Conservation (phyloP, 148 eudicot genomes). For the Agrostemma githago region DNA sequence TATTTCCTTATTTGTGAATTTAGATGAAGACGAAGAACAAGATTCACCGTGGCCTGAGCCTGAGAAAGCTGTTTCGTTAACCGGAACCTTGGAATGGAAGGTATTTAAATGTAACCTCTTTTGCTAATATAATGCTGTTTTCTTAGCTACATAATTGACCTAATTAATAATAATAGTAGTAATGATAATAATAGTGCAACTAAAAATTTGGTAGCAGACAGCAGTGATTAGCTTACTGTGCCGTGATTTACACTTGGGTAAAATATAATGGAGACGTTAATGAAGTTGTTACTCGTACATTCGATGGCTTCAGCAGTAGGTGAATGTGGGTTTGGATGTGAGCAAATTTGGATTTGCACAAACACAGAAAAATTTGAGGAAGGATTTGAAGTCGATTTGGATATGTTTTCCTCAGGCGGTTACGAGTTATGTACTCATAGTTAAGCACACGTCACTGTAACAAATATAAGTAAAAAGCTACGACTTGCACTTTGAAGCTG, state of each 20-base stretch:
- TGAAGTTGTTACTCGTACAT: not conserved
- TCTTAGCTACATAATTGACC: not conserved
- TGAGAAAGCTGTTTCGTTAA: slow-evolving; percentile 33
- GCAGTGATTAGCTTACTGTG: not conserved
- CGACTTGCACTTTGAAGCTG: not conserved
- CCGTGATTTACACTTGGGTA: not conserved
- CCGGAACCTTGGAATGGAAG: slow-evolving; percentile 36
- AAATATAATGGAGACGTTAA: too few species aligned
- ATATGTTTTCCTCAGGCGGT: not conserved
- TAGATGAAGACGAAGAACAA: slow-evolving; percentile 52
- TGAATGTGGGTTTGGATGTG: not conserved
- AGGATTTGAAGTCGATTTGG: not conserved
- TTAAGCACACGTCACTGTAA: not conserved
- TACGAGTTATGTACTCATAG: not conserved
- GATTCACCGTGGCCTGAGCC: slow-evolving; percentile 32
- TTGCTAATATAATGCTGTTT: not conserved
- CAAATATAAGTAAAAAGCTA: not conserved
- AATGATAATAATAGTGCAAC: not conserved
- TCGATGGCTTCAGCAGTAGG: not conserved
- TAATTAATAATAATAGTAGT: not conserved
- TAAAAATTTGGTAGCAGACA: not conserved
- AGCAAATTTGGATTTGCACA: not conserved
- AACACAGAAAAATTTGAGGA: not conserved
- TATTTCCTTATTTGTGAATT: not conserved
- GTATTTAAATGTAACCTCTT: slow-evolving; percentile 15